These are phyloP conservation scores for Cyclotella atomus DNA, from an alignment of 108 stramenopile genomes.

Conservation along the genomic window DNA sequence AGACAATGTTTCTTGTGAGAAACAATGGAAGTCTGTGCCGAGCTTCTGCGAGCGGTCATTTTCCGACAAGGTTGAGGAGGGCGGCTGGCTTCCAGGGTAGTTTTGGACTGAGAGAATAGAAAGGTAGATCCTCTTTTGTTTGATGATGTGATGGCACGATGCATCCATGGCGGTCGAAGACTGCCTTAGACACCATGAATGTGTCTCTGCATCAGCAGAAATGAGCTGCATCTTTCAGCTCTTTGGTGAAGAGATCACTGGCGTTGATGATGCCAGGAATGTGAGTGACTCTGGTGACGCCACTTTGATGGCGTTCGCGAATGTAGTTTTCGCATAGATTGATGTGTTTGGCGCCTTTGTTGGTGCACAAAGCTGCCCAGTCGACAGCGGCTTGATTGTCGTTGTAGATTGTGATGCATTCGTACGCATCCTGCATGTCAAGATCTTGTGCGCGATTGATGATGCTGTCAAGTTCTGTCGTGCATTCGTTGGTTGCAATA, in stretches of 20 bases:
- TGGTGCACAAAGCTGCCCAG: not conserved
- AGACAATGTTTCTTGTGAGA: too few relatives aligned
- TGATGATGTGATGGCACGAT: not conserved
- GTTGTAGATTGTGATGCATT: constrained; percentile 4
- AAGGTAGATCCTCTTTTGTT: not conserved
- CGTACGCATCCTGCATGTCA: not conserved
- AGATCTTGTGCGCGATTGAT: not conserved
- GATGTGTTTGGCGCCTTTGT: constrained; percentile 24
- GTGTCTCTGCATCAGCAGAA: not conserved
- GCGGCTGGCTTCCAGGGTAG: not conserved
- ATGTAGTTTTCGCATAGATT: constrained; percentile 10
- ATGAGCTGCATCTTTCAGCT: not conserved
- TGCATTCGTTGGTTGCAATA: constrained; percentile 5
- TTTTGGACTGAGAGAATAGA: not conserved
- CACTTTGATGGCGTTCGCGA: not conserved
- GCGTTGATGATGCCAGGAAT: not conserved
- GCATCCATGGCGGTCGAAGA: not conserved
- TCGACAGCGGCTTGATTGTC: not conserved
- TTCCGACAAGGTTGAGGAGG: not conserved
- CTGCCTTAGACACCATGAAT: not conserved
- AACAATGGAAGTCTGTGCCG: too few relatives aligned
- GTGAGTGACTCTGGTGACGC: not conserved
- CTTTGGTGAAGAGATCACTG: not conserved
- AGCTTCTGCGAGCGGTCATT: not conserved
- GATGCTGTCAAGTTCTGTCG: not conserved